Percentiles rank a stretch among this genome's conserved stretches.
Evolutionary conservation across 176 grass and related monocot genomes (phyloP).

Genomic region (Triticum urartu): DNA sequence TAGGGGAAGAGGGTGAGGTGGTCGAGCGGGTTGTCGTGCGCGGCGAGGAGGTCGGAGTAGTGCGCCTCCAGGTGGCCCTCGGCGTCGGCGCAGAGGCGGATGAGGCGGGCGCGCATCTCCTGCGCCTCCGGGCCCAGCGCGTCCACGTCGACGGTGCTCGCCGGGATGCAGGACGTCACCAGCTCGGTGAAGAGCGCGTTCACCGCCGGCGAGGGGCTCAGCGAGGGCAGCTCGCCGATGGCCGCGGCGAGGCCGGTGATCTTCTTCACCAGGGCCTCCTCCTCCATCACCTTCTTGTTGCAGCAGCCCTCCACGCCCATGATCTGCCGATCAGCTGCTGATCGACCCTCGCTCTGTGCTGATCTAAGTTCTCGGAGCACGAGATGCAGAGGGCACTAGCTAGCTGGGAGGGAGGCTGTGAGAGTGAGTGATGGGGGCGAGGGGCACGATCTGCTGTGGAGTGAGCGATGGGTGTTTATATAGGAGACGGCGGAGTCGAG

Average conservation of each 20-base stretch:
- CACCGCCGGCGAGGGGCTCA: slow-evolving; percentile 64
- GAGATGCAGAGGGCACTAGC: not conserved
- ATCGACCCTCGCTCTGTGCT: not conserved
- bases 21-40: slow-evolving; percentile 61
- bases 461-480: slow-evolving; percentile 10
- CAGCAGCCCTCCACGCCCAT: not conserved
- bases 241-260: slow-evolving; percentile 44
- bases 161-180: slow-evolving; percentile 67
- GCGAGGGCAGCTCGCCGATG: slow-evolving; percentile 54
- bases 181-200: slow-evolving; percentile 84
- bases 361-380: not conserved
- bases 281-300: slow-evolving; percentile 16
- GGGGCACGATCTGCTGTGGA: slow-evolving; percentile 5
- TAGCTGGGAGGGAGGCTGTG: not conserved
- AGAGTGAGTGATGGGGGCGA: not conserved
- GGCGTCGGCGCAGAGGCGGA: slow-evolving; percentile 55
- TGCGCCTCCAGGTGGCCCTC: slow-evolving; percentile 78
- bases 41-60: slow-evolving; percentile 79
- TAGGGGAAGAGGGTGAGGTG: slow-evolving; percentile 73
- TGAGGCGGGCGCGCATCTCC: slow-evolving; percentile 64
- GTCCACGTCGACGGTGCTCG: slow-evolving; percentile 49
- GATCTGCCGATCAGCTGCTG: not conserved
- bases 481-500: not conserved
- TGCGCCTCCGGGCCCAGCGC: slow-evolving; percentile 43
- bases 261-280: slow-evolving; percentile 49